Evolutionary conservation across 2,329 filamentous ascomycete genomes (phyloP).

Genomic region (Paracamarosporium sp.): DNA sequence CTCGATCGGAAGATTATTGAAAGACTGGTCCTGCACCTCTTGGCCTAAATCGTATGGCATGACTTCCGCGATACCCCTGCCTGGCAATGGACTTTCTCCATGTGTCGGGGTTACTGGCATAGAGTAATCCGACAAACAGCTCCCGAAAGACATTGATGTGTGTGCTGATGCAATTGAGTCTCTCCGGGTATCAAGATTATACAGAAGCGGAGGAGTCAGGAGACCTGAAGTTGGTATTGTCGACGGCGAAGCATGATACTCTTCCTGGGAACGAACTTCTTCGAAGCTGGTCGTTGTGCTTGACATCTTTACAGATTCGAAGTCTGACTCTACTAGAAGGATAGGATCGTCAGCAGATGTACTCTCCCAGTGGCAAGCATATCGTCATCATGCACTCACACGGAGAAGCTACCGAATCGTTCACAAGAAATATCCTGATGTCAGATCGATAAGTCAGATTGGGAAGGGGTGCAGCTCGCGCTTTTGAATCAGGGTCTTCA

Average conservation of each 20-base stretch:
- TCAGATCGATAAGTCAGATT: constrained; percentile 13
- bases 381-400: constrained; percentile 3
- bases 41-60: constrained; percentile 23
- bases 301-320: constrained; percentile 10
- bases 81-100: constrained; percentile 25
- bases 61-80: constrained; percentile 27
- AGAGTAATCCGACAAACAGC: constrained; percentile 27
- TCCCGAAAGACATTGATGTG: constrained; percentile 26
- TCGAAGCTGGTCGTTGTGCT: neutral
- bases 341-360: neutral
- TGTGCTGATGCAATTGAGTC: constrained; percentile 38
- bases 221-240: constrained; percentile 27
- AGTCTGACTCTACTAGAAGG: constrained; percentile 6
- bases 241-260: constrained; percentile 26
- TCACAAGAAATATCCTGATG: constrained; percentile 5
- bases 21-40: constrained; percentile 13
- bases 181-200: constrained; percentile 34
- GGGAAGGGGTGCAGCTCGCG: constrained; percentile 26
- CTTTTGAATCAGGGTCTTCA: constrained; percentile 41
- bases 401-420: constrained; percentile 5
- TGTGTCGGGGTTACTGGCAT: constrained; percentile 37
- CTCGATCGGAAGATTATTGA: constrained; percentile 22
- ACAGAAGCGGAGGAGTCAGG: constrained; percentile 33
- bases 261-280: constrained; percentile 16
- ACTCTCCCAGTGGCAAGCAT: neutral